Evolutionary conservation across 1,139 yeast species (phyloP).

Genomic region (Saccharomyces pastorianus): DNA sequence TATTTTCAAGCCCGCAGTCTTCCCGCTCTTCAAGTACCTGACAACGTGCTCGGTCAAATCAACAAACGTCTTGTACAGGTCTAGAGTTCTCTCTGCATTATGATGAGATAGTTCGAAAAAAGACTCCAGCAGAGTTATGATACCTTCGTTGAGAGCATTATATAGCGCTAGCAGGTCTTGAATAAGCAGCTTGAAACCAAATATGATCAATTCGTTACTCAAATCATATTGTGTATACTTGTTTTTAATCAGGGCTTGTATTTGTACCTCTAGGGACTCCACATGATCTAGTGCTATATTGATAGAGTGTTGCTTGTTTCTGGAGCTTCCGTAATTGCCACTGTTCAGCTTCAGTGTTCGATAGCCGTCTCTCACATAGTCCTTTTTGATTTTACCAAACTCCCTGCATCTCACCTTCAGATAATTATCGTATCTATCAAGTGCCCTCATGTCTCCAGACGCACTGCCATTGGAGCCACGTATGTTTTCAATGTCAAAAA

Average conservation of each 20-base stretch:
- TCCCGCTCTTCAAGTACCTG: conserved; percentile 79
- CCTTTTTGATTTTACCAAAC: conserved; percentile 54
- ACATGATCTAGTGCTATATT: conserved; percentile 45
- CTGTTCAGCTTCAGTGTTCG: conserved; percentile 38
- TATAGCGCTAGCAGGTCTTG: conserved; percentile 78
- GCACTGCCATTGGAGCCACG: conserved; percentile 28
- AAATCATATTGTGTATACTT: conserved; percentile 59
- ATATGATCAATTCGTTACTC: conserved; percentile 72
- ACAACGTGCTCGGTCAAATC: conserved; percentile 83
- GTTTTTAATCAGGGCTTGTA: conserved; percentile 66
- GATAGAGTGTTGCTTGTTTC: background rate
- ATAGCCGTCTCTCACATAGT: conserved; percentile 70
- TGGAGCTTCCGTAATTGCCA: background rate
- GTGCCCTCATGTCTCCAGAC: conserved; percentile 49
- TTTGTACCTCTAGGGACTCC: conserved; percentile 76
- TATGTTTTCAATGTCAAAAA: conserved; percentile 37
- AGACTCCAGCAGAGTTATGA: conserved; percentile 82
- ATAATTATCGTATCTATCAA: conserved; percentile 66
- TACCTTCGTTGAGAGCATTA: conserved; percentile 90
- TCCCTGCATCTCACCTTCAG: conserved; percentile 62
- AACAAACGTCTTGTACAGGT: conserved; percentile 76
- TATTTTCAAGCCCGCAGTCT: conserved; percentile 80
- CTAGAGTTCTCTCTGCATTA: conserved; percentile 82
- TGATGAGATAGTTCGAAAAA: conserved; percentile 83
- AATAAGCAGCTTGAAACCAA: conserved; percentile 78